Evolutionary conservation across 345 rosid species (phyloP), one percentile per base, ranked within the genome.

Genomic region (Populus pruinosa): DNA sequence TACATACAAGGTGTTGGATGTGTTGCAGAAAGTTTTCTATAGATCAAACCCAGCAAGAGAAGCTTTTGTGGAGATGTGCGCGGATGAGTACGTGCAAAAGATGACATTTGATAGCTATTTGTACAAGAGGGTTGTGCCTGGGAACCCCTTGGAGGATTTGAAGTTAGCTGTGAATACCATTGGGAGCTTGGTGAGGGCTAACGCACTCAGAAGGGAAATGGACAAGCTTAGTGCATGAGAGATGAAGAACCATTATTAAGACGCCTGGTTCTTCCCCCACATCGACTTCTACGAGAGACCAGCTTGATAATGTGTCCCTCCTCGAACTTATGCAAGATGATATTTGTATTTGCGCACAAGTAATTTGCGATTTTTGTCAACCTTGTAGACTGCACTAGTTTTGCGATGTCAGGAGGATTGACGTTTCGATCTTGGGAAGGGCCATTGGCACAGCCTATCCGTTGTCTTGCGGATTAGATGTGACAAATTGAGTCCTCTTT

Each of bases 51-150:
- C 97, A 0, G 98, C 98, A 1, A 86, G 98, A 81, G 97, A 94
- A 78, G 98, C 98, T 0, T 94, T 92, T 43, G 98, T 92, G 55
- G 96, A 92, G 86, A 91, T 92, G 98, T 92, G 98, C 43, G 92
- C 89, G 0, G 93, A 94, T 44, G 92, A 92, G 89, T 92, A 94
- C 31, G 98, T 92, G 80, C 97, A 94, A 86, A 94, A 94, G 88
- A 93, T 93, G 98, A 92, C 98, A 0, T 94, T 94, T 43, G 98
- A 94, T 74, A 92, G 98, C 67, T 94, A 94, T 76, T 83, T 94
- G 76, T 94, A 94, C 86, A 94, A 92, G 89, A 90, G 73, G 38
- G 96, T 92, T 5, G 94, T 75, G 3, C 98, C 98, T 0, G 97
- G 98, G 33, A 94, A 88, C 72, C 98, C 98, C 1, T 69, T 90